A percentile compares a stretch with the other conserved stretches of the same genome.
Evolutionary conservation across 495 filamentous ascomycete species (phyloP).

Genomic region (Daldinia childiae): DNA sequence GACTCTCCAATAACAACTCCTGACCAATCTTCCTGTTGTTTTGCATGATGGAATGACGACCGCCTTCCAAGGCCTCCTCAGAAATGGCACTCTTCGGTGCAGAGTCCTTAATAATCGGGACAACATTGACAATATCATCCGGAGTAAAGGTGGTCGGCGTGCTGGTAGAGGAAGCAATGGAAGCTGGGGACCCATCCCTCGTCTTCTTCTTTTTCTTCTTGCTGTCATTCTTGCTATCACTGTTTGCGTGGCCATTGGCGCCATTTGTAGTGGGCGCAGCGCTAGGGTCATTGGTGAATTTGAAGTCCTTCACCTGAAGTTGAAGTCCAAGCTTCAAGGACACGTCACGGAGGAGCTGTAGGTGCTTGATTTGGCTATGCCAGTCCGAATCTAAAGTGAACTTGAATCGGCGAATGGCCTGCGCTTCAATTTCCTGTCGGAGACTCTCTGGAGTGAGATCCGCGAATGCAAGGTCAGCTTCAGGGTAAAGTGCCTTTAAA

Average conservation of each 20-base stretch:
- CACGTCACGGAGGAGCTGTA: conserved; percentile 90
- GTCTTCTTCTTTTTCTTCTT: conserved; percentile 83
- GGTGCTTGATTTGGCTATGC: conserved; percentile 69
- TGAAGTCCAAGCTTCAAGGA: conserved; percentile 92
- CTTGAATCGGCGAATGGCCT: conserved; percentile 77
- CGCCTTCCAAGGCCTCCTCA: conserved; percentile 95
- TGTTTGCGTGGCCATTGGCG: conserved; percentile 46
- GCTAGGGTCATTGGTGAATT: conserved; percentile 61
- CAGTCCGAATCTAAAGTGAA: conserved; percentile 76
- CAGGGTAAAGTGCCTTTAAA: conserved; percentile 76
- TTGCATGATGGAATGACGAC: conserved; percentile 92
- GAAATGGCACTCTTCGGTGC: conserved; percentile 87
- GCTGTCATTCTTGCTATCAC: conserved; percentile 51
- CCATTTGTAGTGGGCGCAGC: conserved; percentile 44
- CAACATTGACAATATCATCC: conserved; percentile 89
- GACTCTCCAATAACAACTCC: conserved; percentile 91
- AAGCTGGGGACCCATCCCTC: conserved; percentile 59
- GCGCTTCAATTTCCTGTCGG: conserved; percentile 71
- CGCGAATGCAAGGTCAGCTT: conserved; percentile 84
- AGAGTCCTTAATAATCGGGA: conserved; percentile 93
- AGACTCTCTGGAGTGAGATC: conserved; percentile 77
- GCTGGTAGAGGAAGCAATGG: conserved; percentile 59
- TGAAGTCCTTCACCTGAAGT: conserved; percentile 81
- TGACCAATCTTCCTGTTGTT: conserved; percentile 95
- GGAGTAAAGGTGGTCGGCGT: conserved; percentile 73